phyloP scores from a whole-genome alignment of 148 eudicot genomes.

The Rhododendron molle region DNA sequence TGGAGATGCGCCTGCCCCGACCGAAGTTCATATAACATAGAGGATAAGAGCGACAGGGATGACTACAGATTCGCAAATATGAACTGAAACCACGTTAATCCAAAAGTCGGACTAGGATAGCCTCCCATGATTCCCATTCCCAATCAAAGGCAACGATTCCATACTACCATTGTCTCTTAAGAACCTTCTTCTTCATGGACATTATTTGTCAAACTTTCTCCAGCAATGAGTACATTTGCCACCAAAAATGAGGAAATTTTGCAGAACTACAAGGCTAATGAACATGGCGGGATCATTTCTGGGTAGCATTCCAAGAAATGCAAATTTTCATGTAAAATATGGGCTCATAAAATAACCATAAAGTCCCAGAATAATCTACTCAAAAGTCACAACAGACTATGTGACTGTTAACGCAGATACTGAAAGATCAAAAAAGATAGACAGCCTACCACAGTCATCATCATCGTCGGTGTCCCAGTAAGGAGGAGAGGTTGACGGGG shows the following conservation, averaged over 20 bases:
- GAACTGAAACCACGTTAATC: neutral
- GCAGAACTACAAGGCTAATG: neutral
- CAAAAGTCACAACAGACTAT: neutral
- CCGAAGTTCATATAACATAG: neutral
- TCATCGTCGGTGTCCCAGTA: slow-evolving; percentile 90
- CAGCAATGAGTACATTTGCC: neutral
- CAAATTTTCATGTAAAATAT: neutral
- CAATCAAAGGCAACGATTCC: neutral
- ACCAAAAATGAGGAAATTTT: neutral
- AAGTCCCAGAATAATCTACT: neutral
- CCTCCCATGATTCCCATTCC: neutral
- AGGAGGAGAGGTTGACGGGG: slow-evolving; percentile 87
- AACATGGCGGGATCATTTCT: neutral
- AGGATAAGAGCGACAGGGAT: neutral
- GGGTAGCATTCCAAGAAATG: neutral
- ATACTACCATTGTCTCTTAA: neutral
- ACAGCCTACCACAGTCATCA: slow-evolving; percentile 50
- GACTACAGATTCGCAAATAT: neutral
- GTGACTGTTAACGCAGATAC: neutral
- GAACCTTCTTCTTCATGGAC: neutral
- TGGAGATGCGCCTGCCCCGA: neutral
- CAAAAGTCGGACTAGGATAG: neutral
- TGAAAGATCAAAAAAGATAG: neutral
- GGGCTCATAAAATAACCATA: neutral
- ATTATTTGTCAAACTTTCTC: neutral